These are phyloP conservation scores for Chlorella sp. DNA, from an alignment of 139 green algal species.

Conservation along the genomic window DNA sequence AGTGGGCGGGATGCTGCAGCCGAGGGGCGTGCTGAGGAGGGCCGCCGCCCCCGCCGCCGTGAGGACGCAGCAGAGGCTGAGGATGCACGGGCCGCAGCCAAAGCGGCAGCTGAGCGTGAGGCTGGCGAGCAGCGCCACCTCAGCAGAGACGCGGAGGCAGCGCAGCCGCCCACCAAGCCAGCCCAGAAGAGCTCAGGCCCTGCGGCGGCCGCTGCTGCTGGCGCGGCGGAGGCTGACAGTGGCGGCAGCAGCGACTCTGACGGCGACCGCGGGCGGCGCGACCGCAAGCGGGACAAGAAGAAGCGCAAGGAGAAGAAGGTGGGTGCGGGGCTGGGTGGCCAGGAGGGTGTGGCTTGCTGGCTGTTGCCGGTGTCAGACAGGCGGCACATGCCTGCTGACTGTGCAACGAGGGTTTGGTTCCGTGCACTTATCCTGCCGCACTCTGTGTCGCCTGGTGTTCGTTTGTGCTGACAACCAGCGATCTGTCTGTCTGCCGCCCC, in stretches of 20 bases:
- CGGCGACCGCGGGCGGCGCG: not conserved
- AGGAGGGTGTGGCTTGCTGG: no score
- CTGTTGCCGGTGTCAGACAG: not conserved
- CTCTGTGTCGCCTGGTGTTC: not conserved
- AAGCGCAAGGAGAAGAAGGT: conserved; percentile 27
- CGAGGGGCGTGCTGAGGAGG: not conserved
- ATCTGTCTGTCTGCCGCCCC: no score
- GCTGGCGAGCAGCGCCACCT: not conserved
- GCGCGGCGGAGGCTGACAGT: not conserved
- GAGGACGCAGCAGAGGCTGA: not conserved
- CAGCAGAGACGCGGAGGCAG: not conserved
- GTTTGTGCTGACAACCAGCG: not conserved
- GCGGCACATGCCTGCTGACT: not conserved
- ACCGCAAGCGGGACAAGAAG: conserved; percentile 5
- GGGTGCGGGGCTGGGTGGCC: not conserved
- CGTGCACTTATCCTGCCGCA: not conserved
- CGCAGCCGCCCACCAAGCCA: not conserved
- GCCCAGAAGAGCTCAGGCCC: not conserved
- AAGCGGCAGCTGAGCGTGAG: not conserved
- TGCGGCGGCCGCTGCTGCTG: not conserved
- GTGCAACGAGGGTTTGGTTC: not conserved
- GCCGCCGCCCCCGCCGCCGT: not conserved
- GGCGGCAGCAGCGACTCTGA: conserved; percentile 17
- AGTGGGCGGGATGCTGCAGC: no score
- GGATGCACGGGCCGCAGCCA: not conserved